Conservation (phyloP, 305 asterid genomes). For the Solanum hybrid region DNA sequence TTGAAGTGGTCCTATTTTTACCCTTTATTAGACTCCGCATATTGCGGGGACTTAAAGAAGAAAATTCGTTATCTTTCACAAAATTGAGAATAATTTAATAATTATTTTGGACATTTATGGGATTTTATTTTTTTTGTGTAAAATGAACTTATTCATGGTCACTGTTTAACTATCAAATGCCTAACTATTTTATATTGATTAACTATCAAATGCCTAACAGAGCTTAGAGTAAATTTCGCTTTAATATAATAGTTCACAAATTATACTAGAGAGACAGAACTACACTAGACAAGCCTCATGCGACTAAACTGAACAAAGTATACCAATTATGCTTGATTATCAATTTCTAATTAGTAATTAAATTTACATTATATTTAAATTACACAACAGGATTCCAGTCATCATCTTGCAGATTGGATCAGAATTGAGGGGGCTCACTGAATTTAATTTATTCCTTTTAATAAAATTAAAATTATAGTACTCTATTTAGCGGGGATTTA, state of each 20-base stretch:
- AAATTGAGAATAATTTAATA: neutral
- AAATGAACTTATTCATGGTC: neutral
- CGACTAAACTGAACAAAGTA: neutral
- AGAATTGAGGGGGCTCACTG: neutral
- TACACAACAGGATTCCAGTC: neutral
- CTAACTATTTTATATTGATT: neutral
- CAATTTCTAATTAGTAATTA: neutral
- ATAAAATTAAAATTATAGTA: neutral
- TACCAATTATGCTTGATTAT: neutral
- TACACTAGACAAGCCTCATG: neutral
- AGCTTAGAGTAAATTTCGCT: too few species aligned
- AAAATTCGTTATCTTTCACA: neutral
- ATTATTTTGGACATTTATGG: neutral
- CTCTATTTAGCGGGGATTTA: neutral
- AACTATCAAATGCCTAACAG: neutral
- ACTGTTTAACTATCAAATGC: neutral
- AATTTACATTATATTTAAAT: neutral
- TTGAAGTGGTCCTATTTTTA: neutral
- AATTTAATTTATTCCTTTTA: neutral
- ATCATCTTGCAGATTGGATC: neutral
- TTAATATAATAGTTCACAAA: neutral
- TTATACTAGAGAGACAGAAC: neutral
- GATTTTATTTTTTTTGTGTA: neutral
- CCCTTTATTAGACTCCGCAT: neutral
- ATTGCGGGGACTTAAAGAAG: neutral